phyloP scores from a whole-genome alignment of 1,284 basidiomycete species.

The Boletus subluridellus region DNA sequence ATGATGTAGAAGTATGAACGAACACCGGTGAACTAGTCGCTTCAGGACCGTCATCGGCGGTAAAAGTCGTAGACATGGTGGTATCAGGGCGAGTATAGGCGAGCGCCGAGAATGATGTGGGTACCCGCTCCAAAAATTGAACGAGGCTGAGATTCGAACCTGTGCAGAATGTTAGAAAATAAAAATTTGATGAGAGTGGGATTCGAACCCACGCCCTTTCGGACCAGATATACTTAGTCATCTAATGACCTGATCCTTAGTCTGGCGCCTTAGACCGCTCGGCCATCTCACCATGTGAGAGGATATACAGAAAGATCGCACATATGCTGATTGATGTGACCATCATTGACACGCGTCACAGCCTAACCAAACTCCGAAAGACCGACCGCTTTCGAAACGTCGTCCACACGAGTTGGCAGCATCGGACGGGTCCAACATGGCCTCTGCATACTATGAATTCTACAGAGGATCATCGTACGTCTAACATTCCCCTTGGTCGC shows the following conservation, averaged over 20 bases:
- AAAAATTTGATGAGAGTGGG: constrained; percentile 47
- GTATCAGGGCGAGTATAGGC: neutral
- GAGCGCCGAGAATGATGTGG: no score
- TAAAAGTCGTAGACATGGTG: neutral
- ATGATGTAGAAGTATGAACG: neutral
- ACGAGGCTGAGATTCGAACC: constrained; percentile 61
- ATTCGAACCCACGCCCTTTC: constrained; percentile 69
- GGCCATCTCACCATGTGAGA: constrained; percentile 20
- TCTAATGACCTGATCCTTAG: constrained; percentile 47
- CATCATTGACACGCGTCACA: constrained; percentile 23
- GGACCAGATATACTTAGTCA: constrained; percentile 47
- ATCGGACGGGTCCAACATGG: constrained; percentile 45
- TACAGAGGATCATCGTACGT: constrained; percentile 85
- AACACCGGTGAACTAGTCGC: neutral
- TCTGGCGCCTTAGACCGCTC: constrained; percentile 70
- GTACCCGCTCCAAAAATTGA: neutral
- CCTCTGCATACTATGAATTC: constrained; percentile 86
- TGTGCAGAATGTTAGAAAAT: constrained; percentile 38
- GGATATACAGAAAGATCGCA: fast-evolving
- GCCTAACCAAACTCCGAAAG: neutral
- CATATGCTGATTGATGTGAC: constrained; percentile 3
- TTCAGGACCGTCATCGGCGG: neutral
- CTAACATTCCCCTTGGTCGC: constrained; percentile 7
- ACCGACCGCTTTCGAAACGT: constrained; percentile 3
- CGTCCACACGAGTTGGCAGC: constrained; percentile 11